Conservation (phyloP, 1,284 basidiomycete species). For the Fomitopsis palustris region DNA sequence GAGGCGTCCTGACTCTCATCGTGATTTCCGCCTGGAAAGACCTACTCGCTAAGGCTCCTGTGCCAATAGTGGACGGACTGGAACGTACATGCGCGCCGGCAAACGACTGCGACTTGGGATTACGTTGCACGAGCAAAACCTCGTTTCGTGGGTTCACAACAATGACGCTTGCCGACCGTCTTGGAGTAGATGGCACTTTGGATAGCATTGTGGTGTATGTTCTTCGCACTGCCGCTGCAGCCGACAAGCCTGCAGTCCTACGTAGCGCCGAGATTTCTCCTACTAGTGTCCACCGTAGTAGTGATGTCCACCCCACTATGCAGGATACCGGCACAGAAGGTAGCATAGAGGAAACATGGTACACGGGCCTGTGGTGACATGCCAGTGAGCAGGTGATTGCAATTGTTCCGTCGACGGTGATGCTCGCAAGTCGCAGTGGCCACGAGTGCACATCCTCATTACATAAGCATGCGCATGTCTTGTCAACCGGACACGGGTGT, state of each 20-base stretch:
- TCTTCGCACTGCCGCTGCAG: background rate
- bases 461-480: too few relatives aligned
- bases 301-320: too few relatives aligned
- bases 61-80: background rate
- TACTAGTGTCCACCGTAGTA: too few relatives aligned
- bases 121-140: conserved; percentile 64
- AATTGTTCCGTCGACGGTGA: too few relatives aligned
- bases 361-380: too few relatives aligned
- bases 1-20: conserved; percentile 56
- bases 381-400: too few relatives aligned
- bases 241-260: background rate
- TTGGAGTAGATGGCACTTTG: conserved; percentile 5
- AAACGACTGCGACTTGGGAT: conserved; percentile 58
- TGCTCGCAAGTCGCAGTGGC: too few relatives aligned
- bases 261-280: too few relatives aligned
- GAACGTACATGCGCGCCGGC: conserved; percentile 60
- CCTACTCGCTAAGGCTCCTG: conserved; percentile 34
- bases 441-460: too few relatives aligned
- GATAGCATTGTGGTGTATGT: background rate
- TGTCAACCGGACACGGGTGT: too few relatives aligned
- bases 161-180: conserved; percentile 63
- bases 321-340: too few relatives aligned
- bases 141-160: conserved; percentile 63
- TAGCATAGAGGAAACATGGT: too few relatives aligned
- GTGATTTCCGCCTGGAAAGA: conserved; percentile 71